Conservation (phyloP, 1,139 yeast genomes). For the Kodamaea derodonti region DNA sequence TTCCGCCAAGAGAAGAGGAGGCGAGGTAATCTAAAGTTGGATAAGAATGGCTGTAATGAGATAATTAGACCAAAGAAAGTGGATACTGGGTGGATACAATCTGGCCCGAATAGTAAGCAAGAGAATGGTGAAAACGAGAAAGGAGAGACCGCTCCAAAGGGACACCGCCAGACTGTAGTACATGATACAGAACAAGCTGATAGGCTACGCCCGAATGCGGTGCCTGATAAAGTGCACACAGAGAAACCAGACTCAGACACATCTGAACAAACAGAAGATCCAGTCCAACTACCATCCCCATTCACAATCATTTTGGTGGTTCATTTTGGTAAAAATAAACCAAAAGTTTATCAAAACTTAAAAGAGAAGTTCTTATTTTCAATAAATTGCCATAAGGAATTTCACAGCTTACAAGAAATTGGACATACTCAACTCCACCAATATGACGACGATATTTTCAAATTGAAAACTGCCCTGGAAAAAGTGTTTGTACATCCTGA, state of each 20-base stretch:
- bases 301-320: constrained; percentile 26
- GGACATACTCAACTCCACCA: neutral
- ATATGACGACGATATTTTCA: constrained; percentile 3
- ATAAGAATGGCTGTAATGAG: neutral
- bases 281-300: constrained; percentile 3
- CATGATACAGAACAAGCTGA: neutral
- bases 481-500: constrained; percentile 33
- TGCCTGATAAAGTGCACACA: neutral
- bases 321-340: constrained; percentile 10
- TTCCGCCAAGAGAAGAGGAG: constrained; percentile 10
- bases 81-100: neutral
- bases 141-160: too few relatives aligned
- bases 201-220: too few relatives aligned
- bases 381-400: constrained; percentile 10
- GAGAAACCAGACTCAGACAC: neutral
- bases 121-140: neutral
- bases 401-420: constrained; percentile 8
- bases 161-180: too few relatives aligned
- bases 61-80: neutral
- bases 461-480: constrained; percentile 8
- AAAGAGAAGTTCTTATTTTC: constrained; percentile 42
- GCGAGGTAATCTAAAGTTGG: too few relatives aligned
- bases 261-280: neutral
- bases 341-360: constrained; percentile 24
- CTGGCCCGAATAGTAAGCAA: neutral